A percentile compares a stretch with the other conserved stretches of the same genome.
These are phyloP conservation scores for Talaromyces piceae DNA, from an alignment of 2,329 filamentous ascomycete genomes.

Conservation along the genomic window DNA sequence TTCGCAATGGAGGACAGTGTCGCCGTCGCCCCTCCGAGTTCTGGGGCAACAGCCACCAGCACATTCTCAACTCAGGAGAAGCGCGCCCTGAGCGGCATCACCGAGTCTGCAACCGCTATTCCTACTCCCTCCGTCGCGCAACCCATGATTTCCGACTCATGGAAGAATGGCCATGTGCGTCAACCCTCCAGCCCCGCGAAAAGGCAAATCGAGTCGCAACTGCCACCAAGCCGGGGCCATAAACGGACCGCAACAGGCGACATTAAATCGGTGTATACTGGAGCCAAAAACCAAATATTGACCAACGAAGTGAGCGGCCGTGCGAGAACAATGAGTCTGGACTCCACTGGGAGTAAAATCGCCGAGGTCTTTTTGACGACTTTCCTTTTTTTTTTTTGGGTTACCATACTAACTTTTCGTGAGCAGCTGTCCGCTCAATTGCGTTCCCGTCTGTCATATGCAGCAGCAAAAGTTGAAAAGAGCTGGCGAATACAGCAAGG, in stretches of 20 bases:
- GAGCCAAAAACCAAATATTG: slow-evolving; percentile 22
- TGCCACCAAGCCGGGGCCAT: slow-evolving; percentile 35
- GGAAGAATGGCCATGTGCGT: slow-evolving; percentile 7
- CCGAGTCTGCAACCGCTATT: not conserved
- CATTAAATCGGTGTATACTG: slow-evolving; percentile 49
- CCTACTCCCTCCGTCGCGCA: slow-evolving; percentile 2
- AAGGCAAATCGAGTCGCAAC: not conserved
- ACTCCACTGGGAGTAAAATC: slow-evolving; percentile 62
- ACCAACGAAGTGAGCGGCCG: slow-evolving; percentile 37
- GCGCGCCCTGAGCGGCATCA: not conserved
- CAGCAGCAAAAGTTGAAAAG: slow-evolving; percentile 87
- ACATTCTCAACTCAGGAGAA: not conserved
- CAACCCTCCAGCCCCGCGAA: slow-evolving; percentile 11
- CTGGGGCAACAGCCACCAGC: slow-evolving; percentile 1
- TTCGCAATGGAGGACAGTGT: slow-evolving; percentile 8
- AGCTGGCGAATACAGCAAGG: slow-evolving; percentile 64
- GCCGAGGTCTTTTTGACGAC: slow-evolving; percentile 61
- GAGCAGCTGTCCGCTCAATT: slow-evolving; percentile 67
- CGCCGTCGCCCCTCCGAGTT: not conserved
- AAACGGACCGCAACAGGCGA: slow-evolving; percentile 73
- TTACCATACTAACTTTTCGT: slow-evolving; percentile 13
- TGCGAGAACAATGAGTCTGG: slow-evolving; percentile 63
- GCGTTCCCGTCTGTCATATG: slow-evolving; percentile 78
- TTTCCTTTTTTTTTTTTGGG: slow-evolving; percentile 13
- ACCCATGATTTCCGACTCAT: not conserved